These are phyloP conservation scores for Neobulgaria alba DNA, from an alignment of 2,329 filamentous ascomycete genomes.

Conservation along the genomic window DNA sequence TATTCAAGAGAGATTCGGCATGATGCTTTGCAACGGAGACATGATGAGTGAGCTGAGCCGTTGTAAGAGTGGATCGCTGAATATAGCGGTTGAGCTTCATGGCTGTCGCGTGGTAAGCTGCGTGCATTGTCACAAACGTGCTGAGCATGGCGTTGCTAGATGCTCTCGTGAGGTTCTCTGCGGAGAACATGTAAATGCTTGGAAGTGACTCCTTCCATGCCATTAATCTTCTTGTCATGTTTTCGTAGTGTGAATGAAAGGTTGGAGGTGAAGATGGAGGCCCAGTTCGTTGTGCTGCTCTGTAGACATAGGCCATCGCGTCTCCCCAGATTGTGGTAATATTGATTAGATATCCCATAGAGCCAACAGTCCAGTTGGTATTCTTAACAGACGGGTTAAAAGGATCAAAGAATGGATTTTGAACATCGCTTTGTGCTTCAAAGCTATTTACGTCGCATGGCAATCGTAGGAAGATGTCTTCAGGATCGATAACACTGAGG, in stretches of 20 bases:
- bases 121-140: conserved; percentile 54
- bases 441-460: conserved; percentile 54
- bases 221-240: conserved; percentile 42
- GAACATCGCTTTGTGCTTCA: conserved; percentile 48
- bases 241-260: conserved; percentile 40
- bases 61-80: conserved; percentile 34
- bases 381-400: conserved; percentile 34
- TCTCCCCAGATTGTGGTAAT: conserved; percentile 59
- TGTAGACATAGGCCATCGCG: conserved; percentile 50
- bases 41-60: conserved; percentile 36
- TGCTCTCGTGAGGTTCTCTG: conserved; percentile 48
- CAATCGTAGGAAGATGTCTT: conserved; percentile 59
- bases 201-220: conserved; percentile 53
- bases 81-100: conserved; percentile 58
- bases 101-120: conserved; percentile 55
- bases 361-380: conserved; percentile 27
- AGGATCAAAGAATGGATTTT: conserved; percentile 53
- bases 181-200: conserved; percentile 42
- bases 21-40: conserved; percentile 42
- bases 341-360: conserved; percentile 52
- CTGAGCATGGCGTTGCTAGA: conserved; percentile 45
- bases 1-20: conserved; percentile 42
- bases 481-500: conserved; percentile 47
- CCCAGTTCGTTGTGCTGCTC: conserved; percentile 31
- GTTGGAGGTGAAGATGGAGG: conserved; percentile 25